A percentile compares a stretch with the other conserved stretches of the same genome.
phyloP scores from a whole-genome alignment of 495 filamentous ascomycete species.

The Oleoguttula mirabilis region DNA sequence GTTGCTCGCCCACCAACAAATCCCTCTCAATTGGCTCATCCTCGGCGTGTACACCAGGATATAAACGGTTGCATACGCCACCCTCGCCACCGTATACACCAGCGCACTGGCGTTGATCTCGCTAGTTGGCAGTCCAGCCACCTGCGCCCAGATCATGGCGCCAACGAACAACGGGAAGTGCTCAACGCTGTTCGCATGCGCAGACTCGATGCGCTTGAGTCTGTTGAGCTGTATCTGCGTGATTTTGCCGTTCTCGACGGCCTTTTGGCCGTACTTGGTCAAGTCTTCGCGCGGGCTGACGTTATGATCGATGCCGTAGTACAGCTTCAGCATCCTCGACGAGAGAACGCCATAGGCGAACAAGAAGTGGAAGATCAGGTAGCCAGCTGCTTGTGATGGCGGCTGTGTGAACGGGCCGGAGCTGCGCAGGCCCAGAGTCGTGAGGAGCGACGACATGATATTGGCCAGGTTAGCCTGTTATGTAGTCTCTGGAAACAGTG shows the following conservation, averaged over 20 bases:
- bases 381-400: constrained; percentile 26
- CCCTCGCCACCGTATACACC: constrained; percentile 35
- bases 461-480: too few species aligned
- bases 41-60: constrained; percentile 28
- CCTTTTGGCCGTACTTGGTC: constrained; percentile 34
- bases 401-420: background rate
- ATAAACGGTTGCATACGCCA: constrained; percentile 34
- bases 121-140: constrained; percentile 30
- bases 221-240: constrained; percentile 33
- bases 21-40: constrained; percentile 33
- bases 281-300: constrained; percentile 36
- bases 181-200: constrained; percentile 40
- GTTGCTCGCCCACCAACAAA: constrained; percentile 40
- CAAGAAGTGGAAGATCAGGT: constrained; percentile 37
- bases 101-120: constrained; percentile 34
- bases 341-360: constrained; percentile 37
- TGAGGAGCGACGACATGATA: constrained; percentile 12
- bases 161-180: constrained; percentile 37
- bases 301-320: constrained; percentile 40
- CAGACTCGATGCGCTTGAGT: constrained; percentile 37
- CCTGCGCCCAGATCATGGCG: constrained; percentile 5
- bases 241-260: constrained; percentile 40
- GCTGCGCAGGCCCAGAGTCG: constrained; percentile 10
- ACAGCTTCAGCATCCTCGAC: constrained; percentile 33
- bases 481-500: too few species aligned